phyloP scores from a whole-genome alignment of 2,329 filamentous ascomycete genomes.

The Fusarium goolgardi region DNA sequence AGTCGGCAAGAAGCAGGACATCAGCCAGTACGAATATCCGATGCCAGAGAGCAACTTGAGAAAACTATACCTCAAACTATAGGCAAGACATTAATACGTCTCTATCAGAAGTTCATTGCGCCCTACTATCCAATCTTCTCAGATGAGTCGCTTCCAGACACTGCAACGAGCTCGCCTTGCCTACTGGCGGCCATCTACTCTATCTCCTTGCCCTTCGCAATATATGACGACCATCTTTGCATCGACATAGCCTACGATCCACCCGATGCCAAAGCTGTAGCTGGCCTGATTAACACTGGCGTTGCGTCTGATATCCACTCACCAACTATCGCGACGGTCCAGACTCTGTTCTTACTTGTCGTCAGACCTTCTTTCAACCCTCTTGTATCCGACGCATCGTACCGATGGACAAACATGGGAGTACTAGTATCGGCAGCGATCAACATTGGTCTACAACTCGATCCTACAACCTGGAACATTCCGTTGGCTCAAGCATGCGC shows the following conservation, averaged over 20 bases:
- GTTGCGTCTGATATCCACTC: slow-evolving; percentile 5
- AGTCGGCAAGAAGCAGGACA: slow-evolving; percentile 1
- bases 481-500: not conserved
- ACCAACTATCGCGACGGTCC: not conserved
- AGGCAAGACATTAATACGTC: not conserved
- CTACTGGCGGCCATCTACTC: slow-evolving; percentile 2
- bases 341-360: not conserved
- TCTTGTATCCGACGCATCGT: not conserved
- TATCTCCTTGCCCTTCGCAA: not conserved
- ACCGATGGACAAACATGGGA: not conserved
- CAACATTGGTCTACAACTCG: not conserved
- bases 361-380: not conserved
- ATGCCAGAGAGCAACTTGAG: not conserved
- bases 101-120: not conserved
- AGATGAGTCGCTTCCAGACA: not conserved
- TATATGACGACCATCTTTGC: slow-evolving; percentile 12
- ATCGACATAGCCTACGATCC: slow-evolving; percentile 16
- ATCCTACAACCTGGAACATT: not conserved
- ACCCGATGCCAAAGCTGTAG: not conserved
- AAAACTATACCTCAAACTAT: not conserved
- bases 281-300: not conserved
- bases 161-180: not conserved
- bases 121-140: slow-evolving; percentile 5
- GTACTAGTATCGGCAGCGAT: not conserved
- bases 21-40: no score